phyloP scores from a whole-genome alignment of 768 basidiomycete species.

The Rhodotorula sphaerocarpa region DNA sequence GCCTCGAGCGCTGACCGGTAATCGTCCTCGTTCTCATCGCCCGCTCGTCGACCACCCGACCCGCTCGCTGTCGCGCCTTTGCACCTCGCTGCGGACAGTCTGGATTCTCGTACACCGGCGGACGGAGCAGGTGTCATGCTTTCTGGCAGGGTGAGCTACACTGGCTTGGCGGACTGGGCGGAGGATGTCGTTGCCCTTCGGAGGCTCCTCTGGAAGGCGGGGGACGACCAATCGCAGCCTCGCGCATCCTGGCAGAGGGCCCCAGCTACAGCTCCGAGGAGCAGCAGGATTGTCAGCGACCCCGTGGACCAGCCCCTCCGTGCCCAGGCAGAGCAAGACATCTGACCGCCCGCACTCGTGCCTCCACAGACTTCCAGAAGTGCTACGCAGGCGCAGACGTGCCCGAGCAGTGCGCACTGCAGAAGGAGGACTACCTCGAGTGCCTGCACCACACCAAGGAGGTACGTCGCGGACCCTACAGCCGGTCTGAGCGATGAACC shows the following conservation, averaged over 20 bases:
- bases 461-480: slow-evolving; percentile 53
- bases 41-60: neutral
- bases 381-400: slow-evolving; percentile 76
- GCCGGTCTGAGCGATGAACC: too few relatives aligned
- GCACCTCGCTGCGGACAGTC: slow-evolving; percentile 53
- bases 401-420: slow-evolving; percentile 62
- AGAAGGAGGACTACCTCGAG: slow-evolving; percentile 79
- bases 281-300: too few relatives aligned
- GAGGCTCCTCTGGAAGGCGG: too few relatives aligned
- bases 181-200: too few relatives aligned
- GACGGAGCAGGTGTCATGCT: slow-evolving; percentile 72
- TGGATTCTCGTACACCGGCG: slow-evolving; percentile 59
- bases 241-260: too few relatives aligned
- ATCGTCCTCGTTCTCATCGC: neutral
- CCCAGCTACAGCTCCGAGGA: too few relatives aligned
- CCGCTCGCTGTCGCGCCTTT: neutral
- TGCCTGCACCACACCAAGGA: slow-evolving; percentile 83
- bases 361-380: slow-evolving; percentile 43
- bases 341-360: too few relatives aligned
- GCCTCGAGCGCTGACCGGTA: too few relatives aligned
- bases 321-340: too few relatives aligned
- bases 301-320: too few relatives aligned
- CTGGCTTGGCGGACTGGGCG: too few relatives aligned
- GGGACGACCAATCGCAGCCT: too few relatives aligned
- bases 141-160: slow-evolving; percentile 68